These are phyloP conservation scores for Lasiodiplodia sp. DNA, from an alignment of 2,329 filamentous ascomycete species.

Conservation along the genomic window DNA sequence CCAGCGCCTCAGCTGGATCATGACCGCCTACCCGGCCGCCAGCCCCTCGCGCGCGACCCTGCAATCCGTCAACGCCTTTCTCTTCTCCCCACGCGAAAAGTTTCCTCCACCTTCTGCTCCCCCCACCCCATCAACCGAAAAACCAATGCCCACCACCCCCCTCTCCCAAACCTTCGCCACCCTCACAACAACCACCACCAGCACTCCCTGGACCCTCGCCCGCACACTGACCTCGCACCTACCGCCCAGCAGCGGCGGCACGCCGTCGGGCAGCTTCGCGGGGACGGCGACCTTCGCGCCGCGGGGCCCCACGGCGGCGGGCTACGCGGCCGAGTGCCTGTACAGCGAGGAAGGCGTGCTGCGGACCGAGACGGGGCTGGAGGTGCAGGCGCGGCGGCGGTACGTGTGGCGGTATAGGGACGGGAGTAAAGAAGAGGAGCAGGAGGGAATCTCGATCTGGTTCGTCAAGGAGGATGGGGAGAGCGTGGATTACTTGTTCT, in stretches of 20 bases:
- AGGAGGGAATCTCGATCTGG: slow-evolving; percentile 71
- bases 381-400: slow-evolving; percentile 67
- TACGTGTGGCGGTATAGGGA: slow-evolving; percentile 74
- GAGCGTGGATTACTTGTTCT: slow-evolving; percentile 76
- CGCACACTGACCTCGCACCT: slow-evolving; percentile 63
- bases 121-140: background rate
- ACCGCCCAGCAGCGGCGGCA: slow-evolving; percentile 51
- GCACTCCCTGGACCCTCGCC: slow-evolving; percentile 66
- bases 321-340: slow-evolving; percentile 63
- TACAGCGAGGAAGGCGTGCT: slow-evolving; percentile 74
- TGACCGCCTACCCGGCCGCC: slow-evolving; percentile 76
- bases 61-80: slow-evolving; percentile 88
- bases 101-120: background rate
- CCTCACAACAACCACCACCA: background rate
- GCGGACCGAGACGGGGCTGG: slow-evolving; percentile 60
- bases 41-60: slow-evolving; percentile 86
- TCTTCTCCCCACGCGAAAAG: slow-evolving; percentile 62
- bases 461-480: slow-evolving; percentile 68
- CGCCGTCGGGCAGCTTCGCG: slow-evolving; percentile 71
- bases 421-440: slow-evolving; percentile 28
- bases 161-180: background rate
- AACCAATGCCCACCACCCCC: background rate
- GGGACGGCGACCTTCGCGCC: slow-evolving; percentile 72
- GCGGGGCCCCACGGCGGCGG: slow-evolving; percentile 57
- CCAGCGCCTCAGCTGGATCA: slow-evolving; percentile 80